A percentile compares a stretch with the other conserved stretches of the same genome.
Conservation (phyloP, 352 stramenopile species). For the Phytophthora citricola region DNA sequence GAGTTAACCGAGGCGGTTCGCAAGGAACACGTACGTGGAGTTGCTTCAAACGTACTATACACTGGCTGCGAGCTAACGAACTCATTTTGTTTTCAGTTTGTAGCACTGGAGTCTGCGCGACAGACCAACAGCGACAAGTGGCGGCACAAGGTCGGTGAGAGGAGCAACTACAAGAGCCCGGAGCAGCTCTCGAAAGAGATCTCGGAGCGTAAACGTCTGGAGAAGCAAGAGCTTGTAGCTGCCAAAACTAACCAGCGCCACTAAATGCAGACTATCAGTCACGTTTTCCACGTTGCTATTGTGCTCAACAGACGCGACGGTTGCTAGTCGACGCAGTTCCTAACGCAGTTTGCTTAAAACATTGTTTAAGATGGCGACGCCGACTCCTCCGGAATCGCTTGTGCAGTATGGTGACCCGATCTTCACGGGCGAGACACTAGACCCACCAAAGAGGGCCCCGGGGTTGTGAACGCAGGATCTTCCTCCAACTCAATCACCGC, state of each 20-base stretch:
- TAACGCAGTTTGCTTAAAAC: not conserved
- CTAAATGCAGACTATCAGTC: slow-evolving; percentile 9
- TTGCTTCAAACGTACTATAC: not conserved
- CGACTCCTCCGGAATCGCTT: slow-evolving; percentile 84
- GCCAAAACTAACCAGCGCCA: slow-evolving; percentile 21
- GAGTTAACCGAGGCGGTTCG: slow-evolving; percentile 51
- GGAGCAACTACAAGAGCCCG: slow-evolving; percentile 59
- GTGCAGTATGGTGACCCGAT: slow-evolving; percentile 91
- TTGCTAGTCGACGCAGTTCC: slow-evolving; percentile 24
- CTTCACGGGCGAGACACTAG: slow-evolving; percentile 86
- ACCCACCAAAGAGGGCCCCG: slow-evolving; percentile 56
- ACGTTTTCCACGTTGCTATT: slow-evolving; percentile 3
- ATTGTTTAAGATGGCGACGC: slow-evolving; percentile 49
- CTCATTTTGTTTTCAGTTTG: slow-evolving; percentile 36
- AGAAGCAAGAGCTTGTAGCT: slow-evolving; percentile 47
- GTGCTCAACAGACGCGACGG: slow-evolving; percentile 45
- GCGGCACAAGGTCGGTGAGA: slow-evolving; percentile 46
- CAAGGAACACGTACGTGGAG: slow-evolving; percentile 53
- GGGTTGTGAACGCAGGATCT: slow-evolving; percentile 18
- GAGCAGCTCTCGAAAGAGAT: slow-evolving; percentile 62
- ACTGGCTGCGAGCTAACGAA: not conserved
- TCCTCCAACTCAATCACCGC: slow-evolving; percentile 33
- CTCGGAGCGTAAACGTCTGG: slow-evolving; percentile 49
- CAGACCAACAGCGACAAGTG: slow-evolving; percentile 56
- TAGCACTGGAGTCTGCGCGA: slow-evolving; percentile 39